Base-by-base conservation (phyloP, 352 stramenopile species). In the Globisporangium abappressorium region DNA sequence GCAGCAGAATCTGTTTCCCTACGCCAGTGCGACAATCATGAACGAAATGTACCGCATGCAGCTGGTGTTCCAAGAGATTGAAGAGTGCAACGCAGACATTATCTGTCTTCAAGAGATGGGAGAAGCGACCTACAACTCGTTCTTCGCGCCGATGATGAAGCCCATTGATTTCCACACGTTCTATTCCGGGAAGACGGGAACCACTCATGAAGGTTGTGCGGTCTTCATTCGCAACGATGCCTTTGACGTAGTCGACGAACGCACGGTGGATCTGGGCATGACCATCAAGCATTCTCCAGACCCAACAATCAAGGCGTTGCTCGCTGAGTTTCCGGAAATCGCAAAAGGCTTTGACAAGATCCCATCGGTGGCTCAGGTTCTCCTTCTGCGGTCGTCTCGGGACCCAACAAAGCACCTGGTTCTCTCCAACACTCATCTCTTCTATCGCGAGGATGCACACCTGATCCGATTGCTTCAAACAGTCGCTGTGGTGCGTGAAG, bases 21-120 rank as follows among this genome's bases (percentile, higher is more conserved):
- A 91, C 63, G 83, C 76, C 3, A 67, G 77, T 12, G 65, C 71
- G 3, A 67, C 69, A 14, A 56, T 83, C 11, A 74, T 92, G 49
- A 72, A 81, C 22, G 83, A 93, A 58, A 77, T 80, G 61, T 90
- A 91, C 46, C 83, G 87, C 54, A 85, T 93, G 65, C 87, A 92
- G 43, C 74, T 94, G 6, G 77, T 92, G 59, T 79, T 85, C 43
- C 78, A 91, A 56, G 87, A 94, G 68, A 88, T 94, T 26, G 71
- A 79, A 24, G 83, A 93, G 54, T 76, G 73, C 14, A 78, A 86
- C 33, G 69, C 76, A 41, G 81, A 93, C 55, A 69, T 94, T 36
- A 71, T 93, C 9, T 93, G 83, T 64, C 54, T 91, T 3, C 87
- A 94, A 68, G 87, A 94, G 69, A 89, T 93, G 72, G 87, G 87